phyloP scores from a whole-genome alignment of 2,329 filamentous ascomycete genomes.

The Neopestalotiopsis clavispora region DNA sequence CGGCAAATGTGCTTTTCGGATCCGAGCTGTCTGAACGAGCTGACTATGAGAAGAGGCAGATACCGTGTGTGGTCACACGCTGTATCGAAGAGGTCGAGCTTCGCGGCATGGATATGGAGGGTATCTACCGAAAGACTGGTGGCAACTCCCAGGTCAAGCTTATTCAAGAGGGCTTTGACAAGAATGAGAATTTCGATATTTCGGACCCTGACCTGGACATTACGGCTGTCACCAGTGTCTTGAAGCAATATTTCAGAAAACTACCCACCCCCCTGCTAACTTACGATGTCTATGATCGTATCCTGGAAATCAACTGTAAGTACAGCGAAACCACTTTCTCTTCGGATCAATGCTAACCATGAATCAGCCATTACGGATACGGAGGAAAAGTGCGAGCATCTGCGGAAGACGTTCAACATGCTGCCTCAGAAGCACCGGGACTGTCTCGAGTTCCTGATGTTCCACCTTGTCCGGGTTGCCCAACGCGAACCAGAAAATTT shows the following conservation, averaged over 20 bases:
- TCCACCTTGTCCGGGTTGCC: constrained; percentile 89
- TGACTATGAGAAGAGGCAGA: constrained; percentile 86
- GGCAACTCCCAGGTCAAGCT: constrained; percentile 88
- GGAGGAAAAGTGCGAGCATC: constrained; percentile 70
- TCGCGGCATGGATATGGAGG: constrained; percentile 95
- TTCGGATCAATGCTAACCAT: constrained; percentile 19
- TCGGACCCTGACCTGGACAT: constrained; percentile 94
- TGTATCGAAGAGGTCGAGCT: constrained; percentile 97
- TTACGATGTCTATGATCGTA: constrained; percentile 87
- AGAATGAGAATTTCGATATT: constrained; percentile 84
- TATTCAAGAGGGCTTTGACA: constrained; percentile 91
- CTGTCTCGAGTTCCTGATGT: constrained; percentile 90
- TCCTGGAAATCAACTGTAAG: constrained; percentile 81
- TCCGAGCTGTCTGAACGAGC: constrained; percentile 86
- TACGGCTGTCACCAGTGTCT: constrained; percentile 89
- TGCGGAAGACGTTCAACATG: constrained; percentile 75
- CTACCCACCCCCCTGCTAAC: constrained; percentile 88
- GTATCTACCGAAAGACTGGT: constrained; percentile 97
- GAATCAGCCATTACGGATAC: constrained; percentile 65
- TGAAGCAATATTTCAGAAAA: constrained; percentile 98
- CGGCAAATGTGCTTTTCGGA: constrained; percentile 75
- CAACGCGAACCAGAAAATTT: constrained; percentile 83
- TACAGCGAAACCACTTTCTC: constrained; percentile 21
- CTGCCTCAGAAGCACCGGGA: constrained; percentile 86
- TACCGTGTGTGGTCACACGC: constrained; percentile 87